Evolutionary conservation across 768 basidiomycete genomes (phyloP), one percentile per base, ranked within the genome.

Genomic region (Macrolepiota fuliginosa): DNA sequence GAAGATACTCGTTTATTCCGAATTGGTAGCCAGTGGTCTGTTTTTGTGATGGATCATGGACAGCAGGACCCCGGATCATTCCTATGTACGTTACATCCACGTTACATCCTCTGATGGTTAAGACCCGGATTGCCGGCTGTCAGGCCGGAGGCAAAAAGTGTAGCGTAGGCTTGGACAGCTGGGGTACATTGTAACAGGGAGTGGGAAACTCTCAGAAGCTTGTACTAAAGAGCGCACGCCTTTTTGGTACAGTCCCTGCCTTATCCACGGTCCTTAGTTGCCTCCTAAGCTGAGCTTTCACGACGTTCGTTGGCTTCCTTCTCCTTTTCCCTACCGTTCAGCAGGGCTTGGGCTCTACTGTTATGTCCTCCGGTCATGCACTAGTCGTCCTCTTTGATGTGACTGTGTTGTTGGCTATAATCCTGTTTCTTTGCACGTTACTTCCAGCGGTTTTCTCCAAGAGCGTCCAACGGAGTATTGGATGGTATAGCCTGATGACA

Each of bases 321-420:
- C 12, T 4, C n/a, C 29, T 24, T 37, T 39, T 27, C 46, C 19
- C 24, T 50, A 19, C 22, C 22, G 12, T 19, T 27, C 32, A 35
- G 12, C 47, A 39, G 49, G 15, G 11, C 19, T 25, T 50, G 32
- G 7, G 22, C 29, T 36, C 32, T n/a, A 58, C 15, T 24, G 22
- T 36, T 4, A 61, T 61, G 60, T 29, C 53, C 6, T 39, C 53
- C n/a, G 53, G 40, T 27, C 60, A 61, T 54, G 32, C 60, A 9
- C 45, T 55, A 35, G 60, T 61, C 27, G 60, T 61, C 42, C 35
- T 61, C 15, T 61, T 54, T 54, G 60, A 61, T 39, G 53, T 35
- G 5, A 37, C 35, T 22, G 60, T 40, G 1, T 17, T 61, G 4
- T 12, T 54, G 32, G 53, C 45, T 25, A 17, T 52, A 4, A 15